Evolutionary conservation across 805 yeast species (phyloP), one percentile per base, ranked within the genome.

Genomic region (Candida golubevii): DNA sequence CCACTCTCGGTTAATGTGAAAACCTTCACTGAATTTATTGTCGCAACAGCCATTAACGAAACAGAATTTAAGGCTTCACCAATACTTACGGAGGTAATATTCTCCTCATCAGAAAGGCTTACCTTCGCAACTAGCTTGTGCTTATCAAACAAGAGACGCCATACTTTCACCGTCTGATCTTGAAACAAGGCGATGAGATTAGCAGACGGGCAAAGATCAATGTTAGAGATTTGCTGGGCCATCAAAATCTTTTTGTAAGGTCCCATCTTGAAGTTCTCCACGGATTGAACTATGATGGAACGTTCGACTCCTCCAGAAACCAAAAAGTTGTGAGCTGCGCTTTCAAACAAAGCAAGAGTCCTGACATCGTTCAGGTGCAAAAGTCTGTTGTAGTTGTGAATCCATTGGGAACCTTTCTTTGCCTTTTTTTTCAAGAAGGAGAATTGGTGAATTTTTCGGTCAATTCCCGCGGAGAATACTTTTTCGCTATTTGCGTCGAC

Each of bases 401-500:
- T 78, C 98, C 98, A 91, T 58, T 81, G 80, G 34, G 66, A 49
- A 7, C 48, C 47, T 31, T 61, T 60, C 14, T 56, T 46, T 13
- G 51, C 48, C 37, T 58, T 60, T 41, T 50, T 52, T 18, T 56
- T 57, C 44, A 83, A 71, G 41, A 75, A 64, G 47, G 74, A 71
- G 63, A 84, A 87, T 57, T 82, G 85, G 59, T 80, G 85, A 39
- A 93, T 88, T 59, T 89, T 89, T 56, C 97, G 77, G 62, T 93
- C 99, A 38, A 93, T 89, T 56, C 99, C 97, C 6, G 93, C 95
- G 34, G 91, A 78, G 63, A 88, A 91, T 1, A 93, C 71, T 34
- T 76, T 73, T 29, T 80, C 78, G 53, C 85, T 86, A 2, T 67
- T 56, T 2, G 72, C 64, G 58, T 86, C 88, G 11, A 77, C 67